Base-by-base conservation (phyloP, 208 protist species). In the Naegleria lovaniensis region DNA sequence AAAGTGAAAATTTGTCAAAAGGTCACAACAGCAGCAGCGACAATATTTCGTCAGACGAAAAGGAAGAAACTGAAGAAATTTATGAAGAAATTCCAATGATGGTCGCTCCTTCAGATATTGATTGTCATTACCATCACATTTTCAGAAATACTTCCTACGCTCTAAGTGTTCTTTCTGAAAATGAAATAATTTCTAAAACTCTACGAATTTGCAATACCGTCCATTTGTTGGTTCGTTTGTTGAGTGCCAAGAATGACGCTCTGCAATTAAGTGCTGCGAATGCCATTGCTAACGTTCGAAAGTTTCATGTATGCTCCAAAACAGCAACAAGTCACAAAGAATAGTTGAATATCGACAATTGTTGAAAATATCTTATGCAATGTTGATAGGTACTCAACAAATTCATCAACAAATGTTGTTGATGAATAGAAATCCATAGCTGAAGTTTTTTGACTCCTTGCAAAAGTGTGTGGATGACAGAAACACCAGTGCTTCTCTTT, bases 141-240 rank as follows among this genome's bases (percentile, higher is more conserved):
- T 87, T 87, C 41, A 87, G 83, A 87, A 87, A 87, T n/a, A 51
- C 39, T 52, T 52, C 83, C 9, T 87, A 87, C 19, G 83, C 83
- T 11, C 29, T 87, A 0, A 87, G 83, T 51, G 22, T 52, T 19
- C 41, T 87, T 25, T 52, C 40, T 15, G 83, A 87, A n/a, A 38
- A 87, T 33, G 40, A 87, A 51, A 87, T n/a, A n/a, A n/a, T 87
- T n/a, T 22, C 83, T 51, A 51, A 51, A 29, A 51, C 36, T 13
- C 43, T 87, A 13, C 33, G 83, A 33, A 52, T 87, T 22, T 87
- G 83, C 43, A 87, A 87, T 36, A 51, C 29, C 15, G 83, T 87
- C 0, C 19, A 22, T 4, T 33, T 87, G 22, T 33, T 87, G 40
- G 40, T 51, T 40, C 40, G 40, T n/a, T n/a, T 87, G 33, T 87